phyloP scores from a whole-genome alignment of 1,139 yeast species.

The Protomyces gravidus region DNA sequence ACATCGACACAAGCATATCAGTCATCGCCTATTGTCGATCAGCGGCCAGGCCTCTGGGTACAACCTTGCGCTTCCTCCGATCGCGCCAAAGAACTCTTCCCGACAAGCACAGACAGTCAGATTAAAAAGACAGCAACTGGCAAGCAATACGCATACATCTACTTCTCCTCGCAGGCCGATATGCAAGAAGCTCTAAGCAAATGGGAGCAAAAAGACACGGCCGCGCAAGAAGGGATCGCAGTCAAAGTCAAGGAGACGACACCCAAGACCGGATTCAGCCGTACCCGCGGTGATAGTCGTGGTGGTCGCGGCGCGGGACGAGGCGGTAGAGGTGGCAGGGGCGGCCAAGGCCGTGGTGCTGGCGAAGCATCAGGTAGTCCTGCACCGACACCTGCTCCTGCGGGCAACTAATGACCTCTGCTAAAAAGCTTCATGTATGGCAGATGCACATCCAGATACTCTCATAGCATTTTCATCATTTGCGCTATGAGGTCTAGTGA shows the following conservation, averaged over 20 bases:
- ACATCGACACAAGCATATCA: conserved; percentile 2
- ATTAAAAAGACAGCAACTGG: conserved; percentile 39
- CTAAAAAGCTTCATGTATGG: no score
- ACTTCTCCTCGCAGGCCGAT: conserved; percentile 40
- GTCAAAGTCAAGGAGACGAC: conserved; percentile 14
- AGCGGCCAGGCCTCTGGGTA: conserved; percentile 43
- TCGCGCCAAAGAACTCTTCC: conserved; percentile 40
- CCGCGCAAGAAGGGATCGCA: conserved; percentile 16
- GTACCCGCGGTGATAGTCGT: conserved; percentile 24
- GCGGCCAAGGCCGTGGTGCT: conserved; percentile 3
- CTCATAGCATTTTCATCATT: background rate
- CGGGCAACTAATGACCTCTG: background rate
- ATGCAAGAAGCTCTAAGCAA: conserved; percentile 36
- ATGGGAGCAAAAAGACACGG: conserved; percentile 9
- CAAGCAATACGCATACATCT: conserved; percentile 42
- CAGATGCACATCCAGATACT: background rate
- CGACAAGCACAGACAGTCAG: conserved; percentile 31
- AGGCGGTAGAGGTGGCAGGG: conserved; percentile 25
- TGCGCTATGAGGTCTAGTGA: background rate
- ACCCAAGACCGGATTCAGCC: background rate
- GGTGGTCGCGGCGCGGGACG: conserved; percentile 23
- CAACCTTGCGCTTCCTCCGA: conserved; percentile 41
- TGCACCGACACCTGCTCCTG: background rate
- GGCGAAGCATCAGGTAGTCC: background rate
- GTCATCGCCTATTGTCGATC: conserved; percentile 13